These are phyloP conservation scores for Globisporangium okanoganense DNA, from an alignment of 352 stramenopile genomes.

Conservation along the genomic window DNA sequence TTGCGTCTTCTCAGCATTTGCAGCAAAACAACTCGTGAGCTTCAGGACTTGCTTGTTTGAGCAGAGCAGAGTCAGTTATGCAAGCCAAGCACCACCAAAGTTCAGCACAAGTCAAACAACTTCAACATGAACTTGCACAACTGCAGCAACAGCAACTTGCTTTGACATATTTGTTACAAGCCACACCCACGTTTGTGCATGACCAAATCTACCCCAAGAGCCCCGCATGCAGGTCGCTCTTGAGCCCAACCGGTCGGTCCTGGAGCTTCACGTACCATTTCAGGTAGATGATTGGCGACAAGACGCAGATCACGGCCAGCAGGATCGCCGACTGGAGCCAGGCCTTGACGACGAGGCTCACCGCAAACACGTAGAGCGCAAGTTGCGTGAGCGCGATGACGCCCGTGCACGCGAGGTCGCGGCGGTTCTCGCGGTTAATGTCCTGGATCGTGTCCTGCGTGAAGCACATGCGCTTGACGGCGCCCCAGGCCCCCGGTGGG, in stretches of 20 bases:
- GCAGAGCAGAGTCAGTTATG: neutral
- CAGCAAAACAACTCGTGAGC: neutral
- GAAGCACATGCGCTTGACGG: conserved; percentile 66
- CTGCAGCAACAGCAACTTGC: conserved; percentile 1
- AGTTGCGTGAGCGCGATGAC: conserved; percentile 63
- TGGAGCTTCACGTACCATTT: conserved; percentile 75
- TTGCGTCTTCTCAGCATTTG: neutral
- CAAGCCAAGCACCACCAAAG: neutral
- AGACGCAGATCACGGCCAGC: conserved; percentile 28
- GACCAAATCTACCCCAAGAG: conserved; percentile 22
- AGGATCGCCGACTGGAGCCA: conserved; percentile 57
- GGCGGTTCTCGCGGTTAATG: conserved; percentile 60
- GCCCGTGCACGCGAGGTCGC: conserved; percentile 55
- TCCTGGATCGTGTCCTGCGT: conserved; percentile 35
- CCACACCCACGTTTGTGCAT: neutral
- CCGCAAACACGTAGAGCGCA: conserved; percentile 58
- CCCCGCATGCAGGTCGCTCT: conserved; percentile 43
- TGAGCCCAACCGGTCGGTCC: conserved; percentile 45
- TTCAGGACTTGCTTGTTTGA: too few species aligned
- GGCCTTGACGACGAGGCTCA: conserved; percentile 59
- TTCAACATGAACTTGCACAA: neutral
- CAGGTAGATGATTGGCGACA: conserved; percentile 60
- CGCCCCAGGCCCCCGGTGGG: conserved; percentile 49
- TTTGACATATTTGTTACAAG: neutral
- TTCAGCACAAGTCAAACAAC: neutral